Percentiles rank a stretch among this genome's conserved stretches.
Conservation (phyloP, 768 basidiomycete genomes). For the Phallus indusiatus region DNA sequence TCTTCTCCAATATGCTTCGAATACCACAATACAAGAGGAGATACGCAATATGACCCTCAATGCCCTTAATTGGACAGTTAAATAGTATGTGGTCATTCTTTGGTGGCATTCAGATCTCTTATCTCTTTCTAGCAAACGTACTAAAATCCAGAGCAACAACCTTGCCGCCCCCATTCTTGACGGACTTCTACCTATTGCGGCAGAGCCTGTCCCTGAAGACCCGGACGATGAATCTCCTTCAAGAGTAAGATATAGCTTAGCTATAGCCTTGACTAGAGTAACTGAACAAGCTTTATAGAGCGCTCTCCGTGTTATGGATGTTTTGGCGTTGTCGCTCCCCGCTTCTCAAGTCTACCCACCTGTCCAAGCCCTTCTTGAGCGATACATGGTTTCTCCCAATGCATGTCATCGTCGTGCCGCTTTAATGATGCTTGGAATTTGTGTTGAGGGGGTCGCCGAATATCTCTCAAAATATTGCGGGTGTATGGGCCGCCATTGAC, state of each 20-base stretch:
- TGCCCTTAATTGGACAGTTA: conserved; percentile 91
- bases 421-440: conserved; percentile 90
- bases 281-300: conserved; percentile 38
- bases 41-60: conserved; percentile 88
- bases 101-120: conserved; percentile 3
- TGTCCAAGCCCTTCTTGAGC: conserved; percentile 69
- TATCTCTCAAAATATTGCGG: conserved; percentile 84
- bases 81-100: conserved; percentile 62
- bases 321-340: conserved; percentile 84
- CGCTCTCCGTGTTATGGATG: conserved; percentile 90
- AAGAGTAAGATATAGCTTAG: conserved; percentile 45
- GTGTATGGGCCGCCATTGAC: conserved; percentile 90
- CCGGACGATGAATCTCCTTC: conserved; percentile 89
- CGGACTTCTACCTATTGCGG: conserved; percentile 87
- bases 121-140: conserved; percentile 80
- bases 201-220: conserved; percentile 90
- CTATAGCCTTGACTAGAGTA: neutral
- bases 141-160: conserved; percentile 79
- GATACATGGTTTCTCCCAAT: conserved; percentile 78
- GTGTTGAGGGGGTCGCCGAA: conserved; percentile 96
- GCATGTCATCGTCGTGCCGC: conserved; percentile 79
- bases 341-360: conserved; percentile 94
- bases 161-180: conserved; percentile 81
- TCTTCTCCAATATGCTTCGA: conserved; percentile 76
- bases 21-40: conserved; percentile 63